Evolutionary conservation across 2,329 filamentous ascomycete species (phyloP).

Genomic region (Monosporascus sp.): DNA sequence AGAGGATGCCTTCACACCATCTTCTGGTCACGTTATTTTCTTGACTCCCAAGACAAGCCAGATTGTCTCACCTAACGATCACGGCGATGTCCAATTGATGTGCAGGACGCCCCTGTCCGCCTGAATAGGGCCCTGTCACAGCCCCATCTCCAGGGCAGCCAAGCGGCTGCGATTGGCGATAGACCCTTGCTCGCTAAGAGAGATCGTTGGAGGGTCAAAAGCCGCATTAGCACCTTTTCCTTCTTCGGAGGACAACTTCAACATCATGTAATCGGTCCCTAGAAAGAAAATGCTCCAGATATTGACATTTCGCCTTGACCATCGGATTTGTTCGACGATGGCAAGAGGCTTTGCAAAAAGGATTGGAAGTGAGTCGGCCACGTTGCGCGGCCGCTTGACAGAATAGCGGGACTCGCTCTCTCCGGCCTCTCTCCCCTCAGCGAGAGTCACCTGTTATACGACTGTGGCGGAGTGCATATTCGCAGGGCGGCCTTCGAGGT

Average conservation of each 20-base stretch:
- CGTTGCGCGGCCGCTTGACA: slow-evolving; percentile 1
- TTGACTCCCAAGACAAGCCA: slow-evolving; percentile 16
- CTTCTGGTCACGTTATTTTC: slow-evolving; percentile 25
- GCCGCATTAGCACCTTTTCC: no score
- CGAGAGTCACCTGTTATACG: slow-evolving; percentile 7
- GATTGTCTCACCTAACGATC: slow-evolving; percentile 12
- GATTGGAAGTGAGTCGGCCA: neutral
- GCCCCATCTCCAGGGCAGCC: slow-evolving; percentile 8
- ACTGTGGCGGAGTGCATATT: slow-evolving; percentile 23
- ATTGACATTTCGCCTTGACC: no score
- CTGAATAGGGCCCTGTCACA: slow-evolving; percentile 19
- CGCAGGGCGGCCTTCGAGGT: neutral
- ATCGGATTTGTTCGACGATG: neutral
- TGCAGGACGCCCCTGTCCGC: slow-evolving; percentile 23
- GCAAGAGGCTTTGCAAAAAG: neutral
- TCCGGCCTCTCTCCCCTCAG: neutral
- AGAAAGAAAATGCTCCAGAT: no score
- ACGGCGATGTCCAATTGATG: slow-evolving; percentile 19
- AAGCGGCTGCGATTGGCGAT: slow-evolving; percentile 25
- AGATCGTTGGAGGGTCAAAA: slow-evolving; percentile 11
- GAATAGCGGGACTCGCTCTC: neutral
- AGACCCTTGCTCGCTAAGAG: slow-evolving; percentile 16
- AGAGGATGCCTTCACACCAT: slow-evolving; percentile 21
- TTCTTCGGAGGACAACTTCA: no score
- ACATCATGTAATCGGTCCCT: no score